Evolutionary conservation across 164 flowering plant genomes (phyloP).

Genomic region (grape (Vitis vinifera)): DNA sequence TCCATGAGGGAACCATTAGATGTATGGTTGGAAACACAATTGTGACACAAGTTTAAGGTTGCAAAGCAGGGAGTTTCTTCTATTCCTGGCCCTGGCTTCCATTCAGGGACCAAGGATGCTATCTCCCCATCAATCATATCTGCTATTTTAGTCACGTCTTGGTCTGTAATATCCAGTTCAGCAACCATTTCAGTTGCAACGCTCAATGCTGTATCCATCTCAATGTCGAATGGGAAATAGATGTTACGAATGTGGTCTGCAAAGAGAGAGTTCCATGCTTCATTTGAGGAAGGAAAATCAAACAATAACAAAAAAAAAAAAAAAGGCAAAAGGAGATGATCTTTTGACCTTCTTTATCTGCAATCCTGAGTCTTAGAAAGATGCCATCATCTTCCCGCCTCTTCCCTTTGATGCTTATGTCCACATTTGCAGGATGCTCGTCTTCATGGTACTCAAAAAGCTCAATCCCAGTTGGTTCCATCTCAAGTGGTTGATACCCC

Average conservation of each 20-base stretch:
- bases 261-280: conserved; percentile 1
- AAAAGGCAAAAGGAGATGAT: background rate
- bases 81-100: conserved; percentile 43
- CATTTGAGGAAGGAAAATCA: background rate
- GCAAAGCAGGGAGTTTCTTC: conserved; percentile 35
- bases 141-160: conserved; percentile 53
- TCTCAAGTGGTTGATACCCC: conserved; percentile 30
- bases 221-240: conserved; percentile 57
- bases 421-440: conserved; percentile 31
- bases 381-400: conserved; percentile 40
- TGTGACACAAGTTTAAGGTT: conserved; percentile 28
- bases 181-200: conserved; percentile 69
- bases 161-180: conserved; percentile 55
- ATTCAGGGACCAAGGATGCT: conserved; percentile 46
- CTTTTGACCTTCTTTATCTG: conserved; percentile 43
- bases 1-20: conserved; percentile 56
- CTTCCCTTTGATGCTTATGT: conserved; percentile 52
- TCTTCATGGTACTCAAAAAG: conserved; percentile 45
- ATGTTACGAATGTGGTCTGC: conserved; percentile 53
- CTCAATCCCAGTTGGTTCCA: conserved; percentile 40
- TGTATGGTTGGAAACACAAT: conserved; percentile 46
- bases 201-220: conserved; percentile 52
- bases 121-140: conserved; percentile 59
- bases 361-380: conserved; percentile 49
- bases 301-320: background rate